These are phyloP conservation scores for Setomelanomma holmii DNA, from an alignment of 2,329 filamentous ascomycete genomes.

Conservation along the genomic window DNA sequence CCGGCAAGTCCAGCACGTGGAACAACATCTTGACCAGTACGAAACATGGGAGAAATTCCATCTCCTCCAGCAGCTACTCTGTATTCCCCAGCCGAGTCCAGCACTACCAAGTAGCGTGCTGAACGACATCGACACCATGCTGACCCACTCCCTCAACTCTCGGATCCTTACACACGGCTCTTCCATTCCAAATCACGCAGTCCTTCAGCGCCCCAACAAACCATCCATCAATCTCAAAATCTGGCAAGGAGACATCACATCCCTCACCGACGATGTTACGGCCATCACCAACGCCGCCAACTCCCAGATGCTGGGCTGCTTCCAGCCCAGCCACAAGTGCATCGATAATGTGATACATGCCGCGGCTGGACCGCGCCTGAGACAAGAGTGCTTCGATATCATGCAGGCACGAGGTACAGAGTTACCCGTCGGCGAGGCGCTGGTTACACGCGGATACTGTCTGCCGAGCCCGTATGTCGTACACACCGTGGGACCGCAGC, in stretches of 20 bases:
- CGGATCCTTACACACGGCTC: slow-evolving; percentile 15
- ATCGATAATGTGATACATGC: slow-evolving; percentile 50
- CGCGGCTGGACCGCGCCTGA: slow-evolving; percentile 39
- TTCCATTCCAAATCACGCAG: slow-evolving; percentile 12
- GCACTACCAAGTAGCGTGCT: slow-evolving; percentile 18
- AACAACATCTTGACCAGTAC: slow-evolving; percentile 14
- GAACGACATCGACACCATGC: slow-evolving; percentile 24
- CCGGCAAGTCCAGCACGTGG: slow-evolving; percentile 13
- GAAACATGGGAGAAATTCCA: slow-evolving; percentile 19
- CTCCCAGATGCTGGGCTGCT: slow-evolving; percentile 45
- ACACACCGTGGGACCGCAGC: slow-evolving; percentile 47
- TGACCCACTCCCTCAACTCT: slow-evolving; percentile 17
- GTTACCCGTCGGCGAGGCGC: slow-evolving; percentile 34
- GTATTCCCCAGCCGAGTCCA: slow-evolving; percentile 28
- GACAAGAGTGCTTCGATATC: slow-evolving; percentile 36
- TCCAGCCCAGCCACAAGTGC: slow-evolving; percentile 42
- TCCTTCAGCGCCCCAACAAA: background rate
- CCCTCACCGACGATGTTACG: slow-evolving; percentile 33
- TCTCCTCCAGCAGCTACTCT: slow-evolving; percentile 34
- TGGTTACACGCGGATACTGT: slow-evolving; percentile 36
- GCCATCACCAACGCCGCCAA: slow-evolving; percentile 50
- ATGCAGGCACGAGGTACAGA: slow-evolving; percentile 30
- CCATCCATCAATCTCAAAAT: slow-evolving; percentile 23
- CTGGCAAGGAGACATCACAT: slow-evolving; percentile 48
- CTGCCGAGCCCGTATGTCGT: slow-evolving; percentile 39